Evolutionary conservation across 495 filamentous ascomycete species (phyloP).

Genomic region (Daldinia childiae): DNA sequence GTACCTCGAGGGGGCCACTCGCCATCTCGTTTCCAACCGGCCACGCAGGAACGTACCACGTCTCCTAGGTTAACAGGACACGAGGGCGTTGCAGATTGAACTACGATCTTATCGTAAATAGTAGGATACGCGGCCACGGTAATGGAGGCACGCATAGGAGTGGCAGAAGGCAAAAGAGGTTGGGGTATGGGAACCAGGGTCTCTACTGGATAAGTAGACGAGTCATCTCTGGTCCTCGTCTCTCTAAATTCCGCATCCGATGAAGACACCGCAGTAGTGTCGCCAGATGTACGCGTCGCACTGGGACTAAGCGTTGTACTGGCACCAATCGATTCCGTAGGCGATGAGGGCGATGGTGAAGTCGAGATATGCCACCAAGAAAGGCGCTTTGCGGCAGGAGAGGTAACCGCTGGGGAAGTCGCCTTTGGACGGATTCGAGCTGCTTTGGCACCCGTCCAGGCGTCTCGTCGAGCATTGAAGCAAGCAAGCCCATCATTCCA

Average conservation of each 20-base stretch:
- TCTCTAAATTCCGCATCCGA: conserved; percentile 41
- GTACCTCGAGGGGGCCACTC: conserved; percentile 85
- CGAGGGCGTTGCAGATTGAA: conserved; percentile 77
- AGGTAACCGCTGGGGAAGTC: conserved; percentile 42
- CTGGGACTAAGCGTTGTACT: conserved; percentile 38
- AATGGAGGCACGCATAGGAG: conserved; percentile 78
- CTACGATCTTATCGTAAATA: conserved; percentile 87
- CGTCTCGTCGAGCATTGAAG: conserved; percentile 78
- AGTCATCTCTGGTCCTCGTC: conserved; percentile 30
- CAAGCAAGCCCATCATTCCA: conserved; percentile 86
- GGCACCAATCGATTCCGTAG: conserved; percentile 34
- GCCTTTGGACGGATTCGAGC: conserved; percentile 54
- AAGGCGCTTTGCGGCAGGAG: conserved; percentile 47
- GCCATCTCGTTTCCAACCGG: conserved; percentile 92
- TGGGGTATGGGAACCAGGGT: conserved; percentile 68
- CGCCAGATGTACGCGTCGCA: conserved; percentile 43
- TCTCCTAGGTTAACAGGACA: conserved; percentile 88
- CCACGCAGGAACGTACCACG: conserved; percentile 81
- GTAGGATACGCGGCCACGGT: conserved; percentile 75
- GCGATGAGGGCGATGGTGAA: conserved; percentile 37
- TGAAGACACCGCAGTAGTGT: conserved; percentile 40
- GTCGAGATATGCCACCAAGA: conserved; percentile 48
- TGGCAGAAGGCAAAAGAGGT: conserved; percentile 72
- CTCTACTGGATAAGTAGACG: conserved; percentile 50
- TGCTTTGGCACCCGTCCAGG: conserved; percentile 82